Conservation (phyloP, 2,329 filamentous ascomycete species). For the Colletotrichum sp. region DNA sequence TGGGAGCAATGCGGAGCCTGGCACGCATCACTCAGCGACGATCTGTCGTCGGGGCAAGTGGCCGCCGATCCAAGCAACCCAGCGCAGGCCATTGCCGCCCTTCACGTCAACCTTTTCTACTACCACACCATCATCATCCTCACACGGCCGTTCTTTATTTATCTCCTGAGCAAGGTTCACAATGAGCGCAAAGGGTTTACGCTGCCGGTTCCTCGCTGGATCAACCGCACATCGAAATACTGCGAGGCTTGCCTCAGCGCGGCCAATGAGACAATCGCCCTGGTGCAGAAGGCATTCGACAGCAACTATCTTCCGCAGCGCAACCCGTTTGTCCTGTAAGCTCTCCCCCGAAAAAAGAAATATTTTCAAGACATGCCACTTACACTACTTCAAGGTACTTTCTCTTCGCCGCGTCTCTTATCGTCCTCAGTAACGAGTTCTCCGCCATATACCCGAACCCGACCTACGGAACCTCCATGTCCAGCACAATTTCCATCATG, state of each 20-base stretch:
- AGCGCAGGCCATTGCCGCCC: slow-evolving; percentile 60
- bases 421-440: slow-evolving; percentile 63
- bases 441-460: slow-evolving; percentile 51
- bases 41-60: slow-evolving; percentile 57
- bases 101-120: slow-evolving; percentile 67
- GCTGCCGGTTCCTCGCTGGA: slow-evolving; percentile 19
- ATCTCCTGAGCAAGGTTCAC: slow-evolving; percentile 51
- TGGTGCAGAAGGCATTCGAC: slow-evolving; percentile 50
- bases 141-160: slow-evolving; percentile 68
- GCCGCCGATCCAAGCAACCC: slow-evolving; percentile 41
- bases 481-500: slow-evolving; percentile 52
- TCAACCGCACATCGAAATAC: slow-evolving; percentile 28
- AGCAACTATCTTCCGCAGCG: slow-evolving; percentile 51
- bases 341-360: neutral
- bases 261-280: slow-evolving; percentile 53
- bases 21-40: slow-evolving; percentile 51
- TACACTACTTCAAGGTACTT: slow-evolving; percentile 49
- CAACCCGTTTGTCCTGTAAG: slow-evolving; percentile 63
- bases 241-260: slow-evolving; percentile 56
- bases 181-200: slow-evolving; percentile 31
- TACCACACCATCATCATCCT: slow-evolving; percentile 68
- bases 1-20: slow-evolving; percentile 57
- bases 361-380: neutral
- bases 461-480: slow-evolving; percentile 42
- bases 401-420: slow-evolving; percentile 58